Evolutionary conservation across 495 filamentous ascomycete species (phyloP).

Genomic region (Symbiotaphrina buchneri): DNA sequence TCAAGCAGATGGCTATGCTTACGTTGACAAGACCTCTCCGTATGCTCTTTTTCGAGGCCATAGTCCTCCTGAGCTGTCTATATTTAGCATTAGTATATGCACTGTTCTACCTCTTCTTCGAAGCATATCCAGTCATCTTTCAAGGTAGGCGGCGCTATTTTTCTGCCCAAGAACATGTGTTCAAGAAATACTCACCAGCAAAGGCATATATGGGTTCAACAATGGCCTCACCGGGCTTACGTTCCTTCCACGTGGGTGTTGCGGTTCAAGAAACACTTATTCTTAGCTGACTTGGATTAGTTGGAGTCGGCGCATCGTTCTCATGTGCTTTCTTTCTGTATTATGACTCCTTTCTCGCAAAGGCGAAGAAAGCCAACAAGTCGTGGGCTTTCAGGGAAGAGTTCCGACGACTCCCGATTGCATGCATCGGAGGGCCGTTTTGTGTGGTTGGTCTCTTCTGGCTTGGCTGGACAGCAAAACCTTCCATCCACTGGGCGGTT

Average conservation of each 20-base stretch:
- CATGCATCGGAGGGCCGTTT: not conserved
- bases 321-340: not conserved
- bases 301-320: not conserved
- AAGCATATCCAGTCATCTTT: not conserved
- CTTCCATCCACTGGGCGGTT: not conserved
- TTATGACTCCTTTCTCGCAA: not conserved
- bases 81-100: not conserved
- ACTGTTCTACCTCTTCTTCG: constrained; percentile 1
- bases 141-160: not conserved
- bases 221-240: not conserved
- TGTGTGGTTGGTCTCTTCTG: not conserved
- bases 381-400: not conserved
- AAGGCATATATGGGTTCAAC: not conserved
- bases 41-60: not conserved
- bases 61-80: not conserved
- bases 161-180: not conserved
- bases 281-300: not conserved
- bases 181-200: not conserved
- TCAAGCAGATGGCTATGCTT: not conserved
- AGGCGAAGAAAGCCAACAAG: not conserved
- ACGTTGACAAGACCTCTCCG: not conserved
- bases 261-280: too few species aligned
- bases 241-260: not conserved
- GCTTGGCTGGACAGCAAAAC: not conserved
- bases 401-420: not conserved